A percentile compares a stretch with the other conserved stretches of the same genome.
These are phyloP conservation scores for Pugionium cornutum DNA, from an alignment of 345 rosid genomes.

Conservation along the genomic window DNA sequence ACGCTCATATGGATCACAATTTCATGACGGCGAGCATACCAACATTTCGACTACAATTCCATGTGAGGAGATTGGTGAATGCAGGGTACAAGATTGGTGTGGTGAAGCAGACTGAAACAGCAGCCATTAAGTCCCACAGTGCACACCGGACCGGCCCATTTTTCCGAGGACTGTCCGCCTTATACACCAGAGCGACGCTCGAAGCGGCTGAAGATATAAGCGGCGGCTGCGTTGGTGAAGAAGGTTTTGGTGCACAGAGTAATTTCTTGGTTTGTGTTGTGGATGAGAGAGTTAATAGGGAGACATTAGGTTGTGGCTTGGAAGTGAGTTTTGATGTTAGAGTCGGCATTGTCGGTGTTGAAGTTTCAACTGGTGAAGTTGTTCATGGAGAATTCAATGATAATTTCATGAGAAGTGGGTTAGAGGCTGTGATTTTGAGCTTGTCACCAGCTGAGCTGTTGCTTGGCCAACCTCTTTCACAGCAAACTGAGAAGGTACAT, in stretches of 20 bases:
- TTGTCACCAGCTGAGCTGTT: slow-evolving; percentile 88
- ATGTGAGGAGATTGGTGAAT: slow-evolving; percentile 77
- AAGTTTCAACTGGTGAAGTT: slow-evolving; percentile 89
- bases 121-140: slow-evolving; percentile 86
- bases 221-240: slow-evolving; percentile 49
- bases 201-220: slow-evolving; percentile 89
- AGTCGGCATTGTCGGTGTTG: slow-evolving; percentile 81
- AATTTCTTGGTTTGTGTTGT: slow-evolving; percentile 81
- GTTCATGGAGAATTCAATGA: slow-evolving; percentile 79
- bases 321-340: slow-evolving; percentile 54
- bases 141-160: slow-evolving; percentile 65
- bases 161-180: slow-evolving; percentile 73
- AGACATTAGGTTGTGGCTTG: slow-evolving; percentile 28
- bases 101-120: slow-evolving; percentile 95
- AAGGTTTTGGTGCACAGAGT: slow-evolving; percentile 63
- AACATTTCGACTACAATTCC: slow-evolving; percentile 80
- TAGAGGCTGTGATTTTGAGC: slow-evolving; percentile 79
- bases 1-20: slow-evolving; percentile 73
- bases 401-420: slow-evolving; percentile 69
- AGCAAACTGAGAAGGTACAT: slow-evolving; percentile 79
- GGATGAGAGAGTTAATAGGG: slow-evolving; percentile 47
- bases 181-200: slow-evolving; percentile 86
- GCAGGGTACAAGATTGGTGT: slow-evolving; percentile 93
- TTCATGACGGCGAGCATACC: slow-evolving; percentile 91
- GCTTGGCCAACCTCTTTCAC: slow-evolving; percentile 69